Evolutionary conservation across 2,329 filamentous ascomycete species (phyloP).

Genomic region (Cladorrhinum sp.): DNA sequence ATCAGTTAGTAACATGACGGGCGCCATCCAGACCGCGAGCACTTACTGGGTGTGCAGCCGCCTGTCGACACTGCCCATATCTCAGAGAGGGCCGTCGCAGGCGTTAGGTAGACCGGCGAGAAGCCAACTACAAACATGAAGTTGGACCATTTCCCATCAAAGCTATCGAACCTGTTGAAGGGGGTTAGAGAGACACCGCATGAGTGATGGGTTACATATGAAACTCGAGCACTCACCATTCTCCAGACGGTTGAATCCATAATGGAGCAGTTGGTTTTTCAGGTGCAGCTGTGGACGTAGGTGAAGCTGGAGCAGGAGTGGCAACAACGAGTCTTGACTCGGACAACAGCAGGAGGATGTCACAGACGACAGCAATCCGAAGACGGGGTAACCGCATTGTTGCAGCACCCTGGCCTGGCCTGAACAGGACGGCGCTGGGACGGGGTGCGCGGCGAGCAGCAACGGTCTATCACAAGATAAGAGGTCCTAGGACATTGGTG

Average conservation of each 20-base stretch:
- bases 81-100: conserved; percentile 68
- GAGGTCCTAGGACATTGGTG: conserved; percentile 27
- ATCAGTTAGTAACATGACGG: conserved; percentile 4
- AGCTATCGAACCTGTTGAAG: conserved; percentile 49
- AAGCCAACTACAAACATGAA: conserved; percentile 57
- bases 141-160: conserved; percentile 70
- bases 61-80: conserved; percentile 64
- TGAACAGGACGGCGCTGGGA: conserved; percentile 16
- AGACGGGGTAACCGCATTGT: conserved; percentile 31
- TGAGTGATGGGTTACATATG: conserved; percentile 7
- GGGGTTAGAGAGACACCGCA: conserved; percentile 16
- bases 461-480: conserved; percentile 22
- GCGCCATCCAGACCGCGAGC: background rate
- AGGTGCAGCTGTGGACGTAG: background rate
- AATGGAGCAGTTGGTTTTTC: conserved; percentile 18
- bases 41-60: conserved; percentile 48
- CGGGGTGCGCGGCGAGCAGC: conserved; percentile 14
- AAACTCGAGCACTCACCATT: conserved; percentile 26
- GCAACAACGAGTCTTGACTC: conserved; percentile 20
- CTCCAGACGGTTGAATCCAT: conserved; percentile 29
- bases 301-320: conserved; percentile 2
- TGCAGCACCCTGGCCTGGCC: conserved; percentile 28
- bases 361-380: conserved; percentile 27
- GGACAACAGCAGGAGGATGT: conserved; percentile 27
- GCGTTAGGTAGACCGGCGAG: conserved; percentile 48